Percentiles rank a stretch among this genome's conserved stretches.
Conservation (phyloP, 2,329 filamentous ascomycete genomes). For the Fusarium globosum region DNA sequence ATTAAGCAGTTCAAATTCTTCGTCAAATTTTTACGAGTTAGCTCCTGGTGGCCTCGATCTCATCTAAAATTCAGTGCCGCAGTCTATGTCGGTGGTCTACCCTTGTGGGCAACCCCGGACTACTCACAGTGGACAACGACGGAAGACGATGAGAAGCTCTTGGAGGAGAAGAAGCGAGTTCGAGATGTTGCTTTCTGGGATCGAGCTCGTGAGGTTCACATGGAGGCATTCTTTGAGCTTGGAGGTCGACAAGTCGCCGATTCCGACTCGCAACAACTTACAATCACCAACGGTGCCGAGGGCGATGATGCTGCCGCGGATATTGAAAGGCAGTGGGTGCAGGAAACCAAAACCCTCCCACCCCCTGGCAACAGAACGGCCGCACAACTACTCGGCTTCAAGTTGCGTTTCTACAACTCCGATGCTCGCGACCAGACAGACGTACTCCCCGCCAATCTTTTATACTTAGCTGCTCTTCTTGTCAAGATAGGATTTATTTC, state of each 20-base stretch:
- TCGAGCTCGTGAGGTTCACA: conserved; percentile 77
- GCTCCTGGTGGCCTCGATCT: conserved; percentile 95
- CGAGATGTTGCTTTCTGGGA: conserved; percentile 86
- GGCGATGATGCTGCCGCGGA: conserved; percentile 62
- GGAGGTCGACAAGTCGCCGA: conserved; percentile 76
- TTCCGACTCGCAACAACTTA: conserved; percentile 61
- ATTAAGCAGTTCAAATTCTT: conserved; percentile 96
- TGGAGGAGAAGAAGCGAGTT: conserved; percentile 66
- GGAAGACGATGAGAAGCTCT: conserved; percentile 74
- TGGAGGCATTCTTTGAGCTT: conserved; percentile 90
- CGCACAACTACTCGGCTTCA: conserved; percentile 95
- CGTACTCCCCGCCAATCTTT: conserved; percentile 87
- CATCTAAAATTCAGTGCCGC: conserved; percentile 55
- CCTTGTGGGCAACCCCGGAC: conserved; percentile 83
- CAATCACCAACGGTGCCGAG: conserved; percentile 52
- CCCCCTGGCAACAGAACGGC: conserved; percentile 90
- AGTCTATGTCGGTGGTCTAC: conserved; percentile 74
- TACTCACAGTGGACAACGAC: conserved; percentile 71
- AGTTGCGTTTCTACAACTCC: conserved; percentile 93
- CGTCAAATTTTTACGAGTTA: conserved; percentile 88
- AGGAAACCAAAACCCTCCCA: conserved; percentile 81
- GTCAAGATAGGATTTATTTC: conserved; percentile 99
- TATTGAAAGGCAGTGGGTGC: conserved; percentile 78
- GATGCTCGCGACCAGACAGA: conserved; percentile 79
- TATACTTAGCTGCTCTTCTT: conserved; percentile 89